These are phyloP conservation scores for Xylaria hypoxylon DNA, from an alignment of 2,329 filamentous ascomycete genomes.

Conservation along the genomic window DNA sequence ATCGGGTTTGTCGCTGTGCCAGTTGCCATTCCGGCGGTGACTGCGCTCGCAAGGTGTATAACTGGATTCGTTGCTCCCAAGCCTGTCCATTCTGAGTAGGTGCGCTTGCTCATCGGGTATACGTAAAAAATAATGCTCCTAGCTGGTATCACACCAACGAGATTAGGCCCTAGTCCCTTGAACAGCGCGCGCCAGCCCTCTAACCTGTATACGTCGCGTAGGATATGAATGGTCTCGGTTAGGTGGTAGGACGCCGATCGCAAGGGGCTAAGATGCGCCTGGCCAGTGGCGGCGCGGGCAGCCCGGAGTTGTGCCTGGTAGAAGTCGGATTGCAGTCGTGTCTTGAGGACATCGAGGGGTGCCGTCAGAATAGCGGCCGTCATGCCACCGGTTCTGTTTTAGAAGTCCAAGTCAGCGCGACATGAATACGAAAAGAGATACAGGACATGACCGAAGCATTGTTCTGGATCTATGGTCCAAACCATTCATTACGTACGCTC, in stretches of 20 bases:
- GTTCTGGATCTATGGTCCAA: neutral
- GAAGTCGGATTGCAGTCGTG: slow-evolving; percentile 91
- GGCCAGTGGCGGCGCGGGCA: slow-evolving; percentile 69
- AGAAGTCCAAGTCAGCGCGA: slow-evolving; percentile 36
- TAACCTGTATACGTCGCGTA: slow-evolving; percentile 80
- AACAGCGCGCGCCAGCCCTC: slow-evolving; percentile 92
- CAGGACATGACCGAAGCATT: slow-evolving; percentile 9
- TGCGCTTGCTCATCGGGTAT: slow-evolving; percentile 89
- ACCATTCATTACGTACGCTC: slow-evolving; percentile 71
- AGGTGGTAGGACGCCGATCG: slow-evolving; percentile 80
- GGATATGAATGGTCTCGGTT: slow-evolving; percentile 85
- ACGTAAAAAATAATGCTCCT: slow-evolving; percentile 93
- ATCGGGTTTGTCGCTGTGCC: slow-evolving; percentile 95
- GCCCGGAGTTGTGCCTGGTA: slow-evolving; percentile 86
- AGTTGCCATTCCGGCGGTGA: slow-evolving; percentile 83
- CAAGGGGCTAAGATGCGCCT: slow-evolving; percentile 70
- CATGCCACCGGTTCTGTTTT: slow-evolving; percentile 82
- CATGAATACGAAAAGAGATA: slow-evolving; percentile 3
- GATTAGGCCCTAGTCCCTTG: slow-evolving; percentile 91
- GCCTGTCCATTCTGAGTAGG: slow-evolving; percentile 82
- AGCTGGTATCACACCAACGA: slow-evolving; percentile 89
- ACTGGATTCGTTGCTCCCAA: slow-evolving; percentile 74
- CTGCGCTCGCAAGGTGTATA: slow-evolving; percentile 82
- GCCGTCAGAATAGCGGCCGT: slow-evolving; percentile 92
- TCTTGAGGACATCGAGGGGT: slow-evolving; percentile 93